phyloP scores from a whole-genome alignment of 2,329 filamentous ascomycete genomes.

The Fusarium secorum region DNA sequence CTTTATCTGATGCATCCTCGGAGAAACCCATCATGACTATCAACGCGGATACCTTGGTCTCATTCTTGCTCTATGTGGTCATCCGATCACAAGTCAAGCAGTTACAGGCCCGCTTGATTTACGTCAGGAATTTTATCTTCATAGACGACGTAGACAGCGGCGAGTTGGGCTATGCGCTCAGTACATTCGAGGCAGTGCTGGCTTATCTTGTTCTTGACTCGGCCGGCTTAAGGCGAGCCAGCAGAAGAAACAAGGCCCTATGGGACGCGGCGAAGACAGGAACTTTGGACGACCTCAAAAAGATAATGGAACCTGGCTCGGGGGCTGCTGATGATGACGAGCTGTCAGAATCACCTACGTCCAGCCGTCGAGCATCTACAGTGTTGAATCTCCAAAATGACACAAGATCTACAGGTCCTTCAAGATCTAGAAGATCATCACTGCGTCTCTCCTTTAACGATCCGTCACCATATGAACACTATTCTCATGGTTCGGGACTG shows the following conservation, averaged over 20 bases:
- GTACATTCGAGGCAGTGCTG: conserved; percentile 93
- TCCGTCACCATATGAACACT: conserved; percentile 54
- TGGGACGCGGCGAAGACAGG: conserved; percentile 89
- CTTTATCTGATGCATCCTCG: conserved; percentile 46
- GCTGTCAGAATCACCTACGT: conserved; percentile 47
- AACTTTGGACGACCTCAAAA: conserved; percentile 75
- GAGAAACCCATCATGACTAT: conserved; percentile 68
- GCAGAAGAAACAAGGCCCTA: conserved; percentile 81
- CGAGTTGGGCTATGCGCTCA: conserved; percentile 94
- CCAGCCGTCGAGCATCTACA: conserved; percentile 55
- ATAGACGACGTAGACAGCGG: conserved; percentile 97
- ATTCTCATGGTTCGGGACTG: conserved; percentile 66
- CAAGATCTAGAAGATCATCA: conserved; percentile 51
- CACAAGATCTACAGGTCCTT: conserved; percentile 35
- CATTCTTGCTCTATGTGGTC: conserved; percentile 87
- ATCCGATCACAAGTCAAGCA: conserved; percentile 89
- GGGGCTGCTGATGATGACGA: conserved; percentile 59
- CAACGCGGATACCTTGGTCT: conserved; percentile 92
- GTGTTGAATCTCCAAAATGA: conserved; percentile 59
- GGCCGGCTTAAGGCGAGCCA: conserved; percentile 80
- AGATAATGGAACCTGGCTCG: conserved; percentile 77
- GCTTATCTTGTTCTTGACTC: conserved; percentile 88
- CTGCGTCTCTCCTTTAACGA: conserved; percentile 45
- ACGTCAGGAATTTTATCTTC: conserved; percentile 97
- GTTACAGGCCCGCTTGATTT: conserved; percentile 86